phyloP scores from a whole-genome alignment of 176 grass and related monocot species.

The Pharus latifolius region DNA sequence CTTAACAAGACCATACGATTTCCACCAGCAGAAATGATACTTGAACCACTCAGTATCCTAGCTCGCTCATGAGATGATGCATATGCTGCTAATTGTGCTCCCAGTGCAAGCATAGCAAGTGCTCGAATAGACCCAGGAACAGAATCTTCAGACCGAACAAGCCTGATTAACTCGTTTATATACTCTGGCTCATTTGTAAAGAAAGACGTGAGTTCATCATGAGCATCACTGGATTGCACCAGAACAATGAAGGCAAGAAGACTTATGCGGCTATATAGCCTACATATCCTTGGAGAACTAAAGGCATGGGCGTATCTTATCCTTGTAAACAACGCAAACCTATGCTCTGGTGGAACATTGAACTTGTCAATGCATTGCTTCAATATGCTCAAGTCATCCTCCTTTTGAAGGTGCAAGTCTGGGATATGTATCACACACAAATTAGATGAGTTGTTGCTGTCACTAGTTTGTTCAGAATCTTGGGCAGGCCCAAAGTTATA shows the following conservation, averaged over 20 bases:
- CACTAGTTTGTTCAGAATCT: constrained; percentile 31
- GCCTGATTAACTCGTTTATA: constrained; percentile 84
- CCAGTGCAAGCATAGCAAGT: constrained; percentile 90
- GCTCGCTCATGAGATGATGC: constrained; percentile 97
- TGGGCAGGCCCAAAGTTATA: constrained; percentile 38
- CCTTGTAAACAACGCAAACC: constrained; percentile 89
- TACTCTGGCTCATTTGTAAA: constrained; percentile 99
- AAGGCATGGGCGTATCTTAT: constrained; percentile 90
- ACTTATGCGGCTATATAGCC: constrained; percentile 88
- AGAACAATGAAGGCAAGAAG: constrained; percentile 92
- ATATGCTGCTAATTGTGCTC: constrained; percentile 90
- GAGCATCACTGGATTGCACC: constrained; percentile 90
- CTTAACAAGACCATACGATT: constrained; percentile 88
- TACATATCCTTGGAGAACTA: constrained; percentile 50
- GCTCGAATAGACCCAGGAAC: constrained; percentile 76
- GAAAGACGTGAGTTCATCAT: constrained; percentile 87
- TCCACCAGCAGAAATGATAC: constrained; percentile 79
- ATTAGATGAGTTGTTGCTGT: constrained; percentile 42
- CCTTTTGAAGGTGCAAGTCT: constrained; percentile 75
- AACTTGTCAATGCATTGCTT: constrained; percentile 68
- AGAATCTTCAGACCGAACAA: constrained; percentile 85
- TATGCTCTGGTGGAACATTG: constrained; percentile 71
- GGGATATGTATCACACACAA: constrained; percentile 87
- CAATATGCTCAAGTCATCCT: constrained; percentile 84
- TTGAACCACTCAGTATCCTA: constrained; percentile 82